Conservation (phyloP, 768 basidiomycete species). For the Gelatoporia subvermispora region DNA sequence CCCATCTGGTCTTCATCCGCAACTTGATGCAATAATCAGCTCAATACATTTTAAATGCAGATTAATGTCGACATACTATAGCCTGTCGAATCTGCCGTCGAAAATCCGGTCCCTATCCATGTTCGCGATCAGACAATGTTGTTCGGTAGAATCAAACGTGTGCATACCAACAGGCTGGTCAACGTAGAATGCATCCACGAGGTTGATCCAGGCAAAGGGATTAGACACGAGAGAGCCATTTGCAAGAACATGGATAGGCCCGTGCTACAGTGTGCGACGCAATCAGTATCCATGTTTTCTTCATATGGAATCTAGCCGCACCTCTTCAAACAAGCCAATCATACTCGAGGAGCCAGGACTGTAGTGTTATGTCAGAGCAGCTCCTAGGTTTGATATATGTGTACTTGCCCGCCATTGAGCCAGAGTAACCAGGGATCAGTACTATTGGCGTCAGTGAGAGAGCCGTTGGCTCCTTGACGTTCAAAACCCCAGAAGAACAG, state of each 20-base stretch:
- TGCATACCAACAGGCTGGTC: constrained; percentile 56
- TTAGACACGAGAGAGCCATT: constrained; percentile 48
- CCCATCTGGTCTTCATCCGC: constrained; percentile 65
- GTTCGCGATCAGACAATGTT: background rate
- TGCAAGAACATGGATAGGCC: constrained; percentile 52
- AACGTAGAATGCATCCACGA: constrained; percentile 65
- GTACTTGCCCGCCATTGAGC: constrained; percentile 61
- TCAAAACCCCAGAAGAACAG: constrained; percentile 30
- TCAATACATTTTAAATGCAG: background rate
- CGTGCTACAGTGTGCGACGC: too few species aligned
- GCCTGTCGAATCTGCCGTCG: constrained; percentile 55
- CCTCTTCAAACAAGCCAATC: constrained; percentile 56
- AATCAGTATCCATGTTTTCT: too few species aligned
- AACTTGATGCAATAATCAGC: constrained; percentile 28
- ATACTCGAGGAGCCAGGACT: constrained; percentile 68
- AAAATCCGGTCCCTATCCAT: constrained; percentile 52
- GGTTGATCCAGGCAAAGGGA: constrained; percentile 49
- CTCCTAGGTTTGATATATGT: background rate
- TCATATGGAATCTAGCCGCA: constrained; percentile 7
- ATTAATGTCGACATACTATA: constrained; percentile 39
- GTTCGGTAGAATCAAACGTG: too few species aligned
- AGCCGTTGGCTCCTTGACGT: constrained; percentile 16
- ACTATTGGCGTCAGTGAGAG: constrained; percentile 40
- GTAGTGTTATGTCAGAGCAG: background rate
- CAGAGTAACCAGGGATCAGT: constrained; percentile 67